Evolutionary conservation across 768 basidiomycete genomes (phyloP).

Genomic region (Suillus subalutaceus): DNA sequence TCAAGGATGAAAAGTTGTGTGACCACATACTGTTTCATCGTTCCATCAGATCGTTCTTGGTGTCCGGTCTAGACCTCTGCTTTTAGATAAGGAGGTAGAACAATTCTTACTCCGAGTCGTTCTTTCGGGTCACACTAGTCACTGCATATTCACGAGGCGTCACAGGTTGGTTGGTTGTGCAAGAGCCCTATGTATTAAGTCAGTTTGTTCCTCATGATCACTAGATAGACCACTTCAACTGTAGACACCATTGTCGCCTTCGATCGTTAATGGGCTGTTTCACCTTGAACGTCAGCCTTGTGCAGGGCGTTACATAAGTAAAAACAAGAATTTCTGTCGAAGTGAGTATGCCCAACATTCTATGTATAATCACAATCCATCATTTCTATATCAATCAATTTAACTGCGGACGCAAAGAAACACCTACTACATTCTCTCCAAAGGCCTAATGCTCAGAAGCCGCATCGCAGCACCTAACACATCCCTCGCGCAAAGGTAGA

Average conservation of each 20-base stretch:
- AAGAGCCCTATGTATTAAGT: too few species aligned
- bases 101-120: neutral
- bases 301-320: neutral
- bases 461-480: conserved; percentile 89
- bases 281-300: neutral
- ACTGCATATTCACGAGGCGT: too few species aligned
- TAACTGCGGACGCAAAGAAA: neutral
- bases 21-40: neutral
- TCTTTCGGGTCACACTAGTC: too few species aligned
- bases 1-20: neutral
- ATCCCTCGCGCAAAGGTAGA: conserved; percentile 88
- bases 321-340: neutral
- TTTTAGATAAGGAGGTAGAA: neutral
- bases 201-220: too few species aligned
- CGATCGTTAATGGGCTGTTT: neutral
- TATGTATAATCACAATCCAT: neutral
- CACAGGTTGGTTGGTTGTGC: too few species aligned
- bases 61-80: neutral
- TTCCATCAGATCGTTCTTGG: neutral
- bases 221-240: too few species aligned
- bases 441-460: conserved; percentile 83
- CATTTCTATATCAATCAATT: neutral
- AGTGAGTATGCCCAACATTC: neutral
- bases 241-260: too few species aligned
- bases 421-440: conserved; percentile 82